Percentiles rank a stretch among this genome's conserved stretches.
Evolutionary conservation across 129 eudicot genomes (phyloP).

Genomic region (Scalesia atractyloides): DNA sequence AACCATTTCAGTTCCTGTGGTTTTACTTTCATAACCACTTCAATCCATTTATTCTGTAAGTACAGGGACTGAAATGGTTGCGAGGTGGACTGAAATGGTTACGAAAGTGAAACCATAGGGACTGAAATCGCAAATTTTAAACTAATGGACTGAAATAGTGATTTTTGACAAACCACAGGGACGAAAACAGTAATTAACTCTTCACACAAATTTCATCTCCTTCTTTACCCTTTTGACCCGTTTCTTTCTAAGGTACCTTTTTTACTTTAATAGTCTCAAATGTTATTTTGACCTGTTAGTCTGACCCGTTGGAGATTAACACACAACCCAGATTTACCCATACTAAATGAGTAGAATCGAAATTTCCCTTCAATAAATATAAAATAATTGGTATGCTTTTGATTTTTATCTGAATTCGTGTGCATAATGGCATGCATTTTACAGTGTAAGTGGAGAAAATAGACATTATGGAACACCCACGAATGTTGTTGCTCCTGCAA

Average conservation of each 20-base stretch:
- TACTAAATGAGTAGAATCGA: not conserved
- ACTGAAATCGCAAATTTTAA: no score
- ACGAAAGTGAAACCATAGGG: no score
- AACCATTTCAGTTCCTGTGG: no score
- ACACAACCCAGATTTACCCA: not conserved
- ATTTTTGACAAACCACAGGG: no score
- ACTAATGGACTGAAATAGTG: no score
- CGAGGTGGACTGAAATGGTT: no score
- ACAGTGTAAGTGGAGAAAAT: conserved; percentile 87
- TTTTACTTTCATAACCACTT: no score
- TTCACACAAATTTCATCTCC: not conserved
- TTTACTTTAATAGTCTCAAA: no score
- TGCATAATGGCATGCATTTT: conserved; percentile 9
- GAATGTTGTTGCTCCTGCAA: conserved; percentile 71
- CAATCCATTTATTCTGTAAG: no score
- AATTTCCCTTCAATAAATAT: conserved; percentile 1
- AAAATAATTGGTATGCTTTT: not conserved
- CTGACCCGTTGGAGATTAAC: not conserved
- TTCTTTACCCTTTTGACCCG: not conserved
- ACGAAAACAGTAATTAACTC: no score
- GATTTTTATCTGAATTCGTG: not conserved
- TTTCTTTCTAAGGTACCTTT: not conserved
- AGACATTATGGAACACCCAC: conserved; percentile 81
- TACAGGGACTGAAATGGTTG: no score
- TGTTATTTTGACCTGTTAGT: not conserved